Percentiles rank a stretch among this genome's conserved stretches.
These are phyloP conservation scores for Rhodamnia rubescens DNA, from an alignment of 345 rosid species.

Conservation along the genomic window DNA sequence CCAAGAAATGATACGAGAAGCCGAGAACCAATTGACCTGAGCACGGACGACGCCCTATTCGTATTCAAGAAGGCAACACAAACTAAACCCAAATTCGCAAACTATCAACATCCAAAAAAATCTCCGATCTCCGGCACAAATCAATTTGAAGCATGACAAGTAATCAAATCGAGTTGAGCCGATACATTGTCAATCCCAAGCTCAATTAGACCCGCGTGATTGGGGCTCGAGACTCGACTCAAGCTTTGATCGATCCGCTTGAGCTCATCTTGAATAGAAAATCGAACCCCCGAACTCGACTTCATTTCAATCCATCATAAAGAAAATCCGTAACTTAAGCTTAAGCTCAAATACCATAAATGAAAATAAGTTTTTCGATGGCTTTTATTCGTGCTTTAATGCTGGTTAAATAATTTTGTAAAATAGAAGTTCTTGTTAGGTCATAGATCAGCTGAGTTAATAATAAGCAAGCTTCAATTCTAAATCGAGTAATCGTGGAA, in stretches of 20 bases:
- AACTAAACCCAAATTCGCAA: neutral
- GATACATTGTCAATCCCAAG: neutral
- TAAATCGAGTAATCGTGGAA: neutral
- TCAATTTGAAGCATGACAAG: rapidly evolving
- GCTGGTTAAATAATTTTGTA: too few relatives aligned
- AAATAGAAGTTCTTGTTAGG: too few relatives aligned
- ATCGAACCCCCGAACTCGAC: rapidly evolving
- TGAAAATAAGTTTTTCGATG: rapidly evolving
- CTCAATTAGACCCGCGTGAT: neutral
- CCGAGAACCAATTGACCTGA: neutral
- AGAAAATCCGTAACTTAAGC: neutral
- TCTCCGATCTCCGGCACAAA: neutral
- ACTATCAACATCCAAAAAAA: neutral
- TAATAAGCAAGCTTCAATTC: neutral
- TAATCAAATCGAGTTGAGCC: neutral
- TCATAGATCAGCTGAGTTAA: neutral
- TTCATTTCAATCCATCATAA: neutral
- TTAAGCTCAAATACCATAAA: neutral
- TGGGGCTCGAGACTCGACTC: neutral
- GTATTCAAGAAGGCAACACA: rapidly evolving
- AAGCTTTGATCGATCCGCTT: rapidly evolving
- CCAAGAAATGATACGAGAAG: neutral
- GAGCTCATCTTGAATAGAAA: neutral
- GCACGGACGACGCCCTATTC: neutral
- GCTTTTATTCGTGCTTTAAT: neutral